Evolutionary conservation across 2,329 filamentous ascomycete species (phyloP), one percentile per base, ranked within the genome.

Genomic region (Leptoxyphium fumago): DNA sequence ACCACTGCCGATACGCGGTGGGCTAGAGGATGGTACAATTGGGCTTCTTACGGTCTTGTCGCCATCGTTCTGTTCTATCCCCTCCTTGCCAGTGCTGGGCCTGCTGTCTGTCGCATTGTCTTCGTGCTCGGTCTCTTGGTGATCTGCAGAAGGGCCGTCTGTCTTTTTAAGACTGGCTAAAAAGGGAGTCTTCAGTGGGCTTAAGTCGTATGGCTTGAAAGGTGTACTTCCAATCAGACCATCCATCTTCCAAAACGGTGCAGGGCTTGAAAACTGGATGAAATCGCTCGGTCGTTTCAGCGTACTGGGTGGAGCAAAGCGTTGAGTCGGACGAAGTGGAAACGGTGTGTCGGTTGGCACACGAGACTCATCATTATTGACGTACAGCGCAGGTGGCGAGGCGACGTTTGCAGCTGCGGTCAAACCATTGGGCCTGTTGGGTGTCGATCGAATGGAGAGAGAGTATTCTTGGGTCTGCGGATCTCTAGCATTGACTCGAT

Each of bases 181-280:
- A 44, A 63, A 63, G 2, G 60, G 60, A 2, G 59, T 62, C 51
- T 63, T 63, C 40, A 63, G 41, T 30, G 60, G 60, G 40, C 59
- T 61, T n/a, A 63, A 52, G 44, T 63, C 60, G 43, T 58, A 61
- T n/a, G 60, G 58, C 41, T 61, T 61, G 47, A 64, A 64, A 7
- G 83, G 67, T 1, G 84, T 84, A 2, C 83, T 88, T 61, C 78
- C 84, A 21, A 76, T 75, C 46, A 85, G 74, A 51, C 87, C 82
- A 36, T 82, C 79, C 61, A 84, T 91, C 61, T 84, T 87, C 85
- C 85, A 93, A 62, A 93, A 91, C 0, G 84, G 84, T 1, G 85
- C 85, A 0, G 85, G 85, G 29, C 82, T 87, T 53, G 81, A 86
- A 39, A 85, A 87, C 29, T 84, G 83, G 75, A 89, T 86, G 60